phyloP scores from a whole-genome alignment of 2,329 filamentous ascomycete genomes.

The Calonectria hawksworthii region DNA sequence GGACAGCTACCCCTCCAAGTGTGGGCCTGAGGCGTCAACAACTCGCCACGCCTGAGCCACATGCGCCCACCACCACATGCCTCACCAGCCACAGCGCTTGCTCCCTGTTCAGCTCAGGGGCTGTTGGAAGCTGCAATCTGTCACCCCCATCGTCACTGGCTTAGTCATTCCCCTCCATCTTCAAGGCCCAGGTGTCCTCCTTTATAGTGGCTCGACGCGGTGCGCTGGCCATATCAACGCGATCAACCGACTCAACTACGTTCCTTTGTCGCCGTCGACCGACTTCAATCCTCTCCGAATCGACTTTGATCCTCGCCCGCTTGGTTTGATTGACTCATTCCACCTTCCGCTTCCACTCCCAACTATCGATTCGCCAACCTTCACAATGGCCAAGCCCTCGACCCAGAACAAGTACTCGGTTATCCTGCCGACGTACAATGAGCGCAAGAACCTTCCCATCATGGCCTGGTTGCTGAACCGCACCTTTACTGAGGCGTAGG shows the following conservation, averaged over 20 bases:
- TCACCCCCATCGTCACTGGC: conserved; percentile 33
- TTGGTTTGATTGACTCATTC: conserved; percentile 18
- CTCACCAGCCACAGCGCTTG: conserved; percentile 35
- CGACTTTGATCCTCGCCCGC: neutral
- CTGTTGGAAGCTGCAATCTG: conserved; percentile 41
- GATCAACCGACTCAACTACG: conserved; percentile 41
- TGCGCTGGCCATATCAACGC: conserved; percentile 38
- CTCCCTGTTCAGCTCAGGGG: conserved; percentile 37
- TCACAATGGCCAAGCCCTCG: conserved; percentile 62
- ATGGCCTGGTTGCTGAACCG: conserved; percentile 94
- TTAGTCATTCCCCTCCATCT: conserved; percentile 30
- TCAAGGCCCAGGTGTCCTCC: conserved; percentile 41
- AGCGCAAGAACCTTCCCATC: conserved; percentile 96
- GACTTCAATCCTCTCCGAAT: neutral
- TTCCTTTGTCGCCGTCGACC: conserved; percentile 41
- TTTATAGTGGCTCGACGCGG: conserved; percentile 45
- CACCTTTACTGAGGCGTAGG: conserved; percentile 90
- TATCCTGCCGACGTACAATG: conserved; percentile 98
- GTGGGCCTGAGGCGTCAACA: neutral
- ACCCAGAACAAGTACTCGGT: conserved; percentile 88
- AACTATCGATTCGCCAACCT: neutral
- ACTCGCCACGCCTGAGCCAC: conserved; percentile 10
- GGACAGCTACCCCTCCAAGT: neutral
- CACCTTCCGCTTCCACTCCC: neutral
- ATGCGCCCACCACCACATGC: neutral